Base-by-base conservation (phyloP, 495 filamentous ascomycete species). In the Pseudomonodictys pantanalensis region DNA sequence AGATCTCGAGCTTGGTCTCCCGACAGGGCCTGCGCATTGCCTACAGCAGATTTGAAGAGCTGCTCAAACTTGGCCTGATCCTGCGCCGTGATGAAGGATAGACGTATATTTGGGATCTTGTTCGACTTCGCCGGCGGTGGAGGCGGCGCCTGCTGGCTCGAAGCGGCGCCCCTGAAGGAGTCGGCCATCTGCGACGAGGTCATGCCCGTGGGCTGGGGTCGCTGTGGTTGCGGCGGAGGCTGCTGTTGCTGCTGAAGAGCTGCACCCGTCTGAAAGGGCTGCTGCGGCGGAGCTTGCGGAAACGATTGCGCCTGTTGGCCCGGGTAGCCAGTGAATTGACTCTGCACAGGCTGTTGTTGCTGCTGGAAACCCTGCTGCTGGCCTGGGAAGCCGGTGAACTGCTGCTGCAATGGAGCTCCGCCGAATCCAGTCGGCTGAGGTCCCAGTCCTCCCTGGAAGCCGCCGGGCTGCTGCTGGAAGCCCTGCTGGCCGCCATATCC, bases 61-160 rank as follows among this genome's bases (percentile, higher is more conserved):
- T 95, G 91, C 78, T 99, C 95, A 67, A 99, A 99, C 73, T 93
- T 96, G 56, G 92, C 87, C 71, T 99, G 95, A 68, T 99, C 95
- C 62, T 88, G 85, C 22, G 89, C 91, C 0, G 95, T 97, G 54
- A 99, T 92, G 66, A 97, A 99, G 5, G 91, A 95, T 42, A 99
- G 77, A 44, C 95, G 79, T 53, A 97, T 93, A 68, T 88, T 97
- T n/a, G 95, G 95, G 47, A 99, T 96, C 74, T 85, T 92, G 25
- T 76, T 78, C 72, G 22, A 76, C 71, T 66, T 58, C 28, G 79
- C 78, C 2, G 86, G 77, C 1, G 81, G 75, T 30, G 84, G 79
- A 38, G 85, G 72, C 44, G 77, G 64, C 7, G 75, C 61, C 46
- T 73, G 23, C 38, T 59, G 53, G 23, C 73, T 10, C 33, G 79